phyloP scores from a whole-genome alignment of 495 filamentous ascomycete species.

The Penicillium turbatum region DNA sequence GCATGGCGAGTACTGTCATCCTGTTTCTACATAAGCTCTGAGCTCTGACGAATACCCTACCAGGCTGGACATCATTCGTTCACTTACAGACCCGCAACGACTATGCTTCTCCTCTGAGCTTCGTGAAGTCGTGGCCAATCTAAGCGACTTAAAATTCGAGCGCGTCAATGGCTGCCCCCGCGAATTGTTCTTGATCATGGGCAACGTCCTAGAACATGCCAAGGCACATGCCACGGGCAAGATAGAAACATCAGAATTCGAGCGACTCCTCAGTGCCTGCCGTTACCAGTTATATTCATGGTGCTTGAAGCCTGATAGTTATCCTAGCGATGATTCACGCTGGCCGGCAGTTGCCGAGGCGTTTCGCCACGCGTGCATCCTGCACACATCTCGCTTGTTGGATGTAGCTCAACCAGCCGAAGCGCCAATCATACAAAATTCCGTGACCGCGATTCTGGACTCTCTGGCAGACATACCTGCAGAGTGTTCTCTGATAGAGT shows the following conservation, averaged over 20 bases:
- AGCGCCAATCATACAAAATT: slow-evolving; percentile 26
- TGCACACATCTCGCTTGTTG: slow-evolving; percentile 32
- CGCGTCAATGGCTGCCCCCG: slow-evolving; percentile 36
- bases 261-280: slow-evolving; percentile 14
- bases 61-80: slow-evolving; percentile 39
- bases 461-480: slow-evolving; percentile 29
- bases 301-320: slow-evolving; percentile 21
- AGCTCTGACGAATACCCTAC: neutral
- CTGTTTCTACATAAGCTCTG: neutral
- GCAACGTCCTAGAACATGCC: slow-evolving; percentile 28
- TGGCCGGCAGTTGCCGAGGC: slow-evolving; percentile 33
- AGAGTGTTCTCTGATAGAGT: slow-evolving; percentile 26
- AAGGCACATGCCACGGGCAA: slow-evolving; percentile 29
- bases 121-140: slow-evolving; percentile 25
- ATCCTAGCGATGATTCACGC: slow-evolving; percentile 27
- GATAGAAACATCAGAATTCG: slow-evolving; percentile 17
- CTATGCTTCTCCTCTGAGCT: slow-evolving; percentile 36
- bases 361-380: slow-evolving; percentile 33
- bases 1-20: slow-evolving; percentile 22
- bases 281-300: slow-evolving; percentile 29
- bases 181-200: slow-evolving; percentile 34
- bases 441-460: slow-evolving; percentile 30
- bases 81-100: slow-evolving; percentile 29
- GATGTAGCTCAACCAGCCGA: slow-evolving; percentile 25
- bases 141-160: slow-evolving; percentile 32